These are phyloP conservation scores for Kodamaea derodonti DNA, from an alignment of 1,139 yeast species.

Conservation along the genomic window DNA sequence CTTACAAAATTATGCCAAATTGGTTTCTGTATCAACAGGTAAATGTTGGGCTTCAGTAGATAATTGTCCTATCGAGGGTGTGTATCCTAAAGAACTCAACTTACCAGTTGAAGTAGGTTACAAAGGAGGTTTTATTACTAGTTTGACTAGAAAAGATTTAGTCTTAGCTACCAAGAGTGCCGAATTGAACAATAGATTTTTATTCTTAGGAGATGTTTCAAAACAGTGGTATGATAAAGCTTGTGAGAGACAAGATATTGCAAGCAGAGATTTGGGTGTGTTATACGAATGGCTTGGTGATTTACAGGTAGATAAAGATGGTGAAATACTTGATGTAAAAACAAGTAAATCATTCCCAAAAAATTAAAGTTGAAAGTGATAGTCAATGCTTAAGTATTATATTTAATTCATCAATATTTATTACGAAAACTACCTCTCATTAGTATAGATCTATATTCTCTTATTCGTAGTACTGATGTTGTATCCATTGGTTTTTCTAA, in stretches of 20 bases:
- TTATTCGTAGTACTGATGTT: too few relatives aligned
- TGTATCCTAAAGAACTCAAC: constrained; percentile 36
- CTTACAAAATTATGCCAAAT: constrained; percentile 45
- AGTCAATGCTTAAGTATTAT: too few relatives aligned
- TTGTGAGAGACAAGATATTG: constrained; percentile 41
- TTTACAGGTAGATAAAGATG: constrained; percentile 13
- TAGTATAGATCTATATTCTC: too few relatives aligned
- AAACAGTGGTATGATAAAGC: constrained; percentile 45
- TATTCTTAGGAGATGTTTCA: constrained; percentile 40
- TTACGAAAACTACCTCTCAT: too few relatives aligned
- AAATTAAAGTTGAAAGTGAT: background rate
- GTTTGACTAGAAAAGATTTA: constrained; percentile 54
- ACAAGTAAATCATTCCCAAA: constrained; percentile 2
- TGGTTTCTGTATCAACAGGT: constrained; percentile 58
- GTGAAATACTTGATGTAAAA: constrained; percentile 12
- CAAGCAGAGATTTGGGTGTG: constrained; percentile 43
- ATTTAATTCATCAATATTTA: too few relatives aligned
- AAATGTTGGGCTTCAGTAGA: constrained; percentile 60
- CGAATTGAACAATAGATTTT: constrained; percentile 27
- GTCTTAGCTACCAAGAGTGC: constrained; percentile 54
- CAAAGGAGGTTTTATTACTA: constrained; percentile 53
- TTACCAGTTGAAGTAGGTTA: constrained; percentile 49
- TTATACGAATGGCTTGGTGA: constrained; percentile 45
- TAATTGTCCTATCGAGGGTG: constrained; percentile 57
- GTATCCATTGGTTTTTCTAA: too few relatives aligned